Percentiles rank a stretch among this genome's conserved stretches.
These are phyloP conservation scores for Carnegiea gigantea DNA, from an alignment of 179 eudicot genomes.

Conservation along the genomic window DNA sequence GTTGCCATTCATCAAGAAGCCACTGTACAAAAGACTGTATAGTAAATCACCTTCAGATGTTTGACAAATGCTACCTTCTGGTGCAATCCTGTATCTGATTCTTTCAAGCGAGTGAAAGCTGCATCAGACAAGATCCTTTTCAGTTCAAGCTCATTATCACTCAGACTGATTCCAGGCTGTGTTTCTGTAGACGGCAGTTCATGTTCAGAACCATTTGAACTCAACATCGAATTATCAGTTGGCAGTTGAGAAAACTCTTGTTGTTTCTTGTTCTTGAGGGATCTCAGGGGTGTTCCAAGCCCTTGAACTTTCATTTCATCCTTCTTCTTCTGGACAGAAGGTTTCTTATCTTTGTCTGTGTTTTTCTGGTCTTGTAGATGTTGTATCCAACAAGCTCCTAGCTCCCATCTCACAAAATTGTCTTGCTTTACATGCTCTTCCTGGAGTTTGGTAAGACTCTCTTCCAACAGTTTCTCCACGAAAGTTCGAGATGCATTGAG, in stretches of 20 bases:
- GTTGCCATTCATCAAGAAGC: slow-evolving; percentile 4
- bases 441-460: slow-evolving; percentile 72
- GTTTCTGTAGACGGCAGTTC: slow-evolving; percentile 36
- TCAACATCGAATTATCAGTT: slow-evolving; percentile 38
- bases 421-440: slow-evolving; percentile 63
- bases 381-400: slow-evolving; percentile 99
- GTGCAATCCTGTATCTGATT: slow-evolving; percentile 93
- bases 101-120: slow-evolving; percentile 80
- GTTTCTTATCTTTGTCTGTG: slow-evolving; percentile 81
- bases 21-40: neutral
- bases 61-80: slow-evolving; percentile 59
- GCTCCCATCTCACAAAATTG: slow-evolving; percentile 86
- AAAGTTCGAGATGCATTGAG: slow-evolving; percentile 49
- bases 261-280: slow-evolving; percentile 82
- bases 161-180: slow-evolving; percentile 36
- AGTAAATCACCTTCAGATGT: neutral
- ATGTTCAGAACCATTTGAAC: slow-evolving; percentile 38
- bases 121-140: slow-evolving; percentile 72
- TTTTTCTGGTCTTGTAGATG: slow-evolving; percentile 95
- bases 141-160: slow-evolving; percentile 61
- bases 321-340: slow-evolving; percentile 60
- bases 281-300: slow-evolving; percentile 86
- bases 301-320: slow-evolving; percentile 95
- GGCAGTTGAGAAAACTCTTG: slow-evolving; percentile 43
- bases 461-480: slow-evolving; percentile 68